Percentiles rank a stretch among this genome's conserved stretches.
Evolutionary conservation across 257 asterid species (phyloP).

Genomic region (Nicotiana otophora): DNA sequence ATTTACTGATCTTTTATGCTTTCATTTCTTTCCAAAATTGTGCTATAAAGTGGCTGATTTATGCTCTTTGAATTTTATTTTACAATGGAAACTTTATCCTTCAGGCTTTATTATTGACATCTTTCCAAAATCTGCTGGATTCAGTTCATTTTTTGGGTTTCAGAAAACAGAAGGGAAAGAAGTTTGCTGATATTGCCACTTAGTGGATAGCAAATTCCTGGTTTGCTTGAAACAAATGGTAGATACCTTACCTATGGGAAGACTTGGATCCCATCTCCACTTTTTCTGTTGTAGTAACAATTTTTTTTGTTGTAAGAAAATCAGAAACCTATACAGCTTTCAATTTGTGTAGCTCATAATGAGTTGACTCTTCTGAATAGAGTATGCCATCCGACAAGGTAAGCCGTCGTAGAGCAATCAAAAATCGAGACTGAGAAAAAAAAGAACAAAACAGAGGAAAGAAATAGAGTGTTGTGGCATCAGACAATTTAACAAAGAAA

Average conservation of each 20-base stretch:
- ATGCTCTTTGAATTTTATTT: neutral
- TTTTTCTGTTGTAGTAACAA: neutral
- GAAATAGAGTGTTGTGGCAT: neutral
- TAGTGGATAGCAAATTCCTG: neutral
- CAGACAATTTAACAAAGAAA: neutral
- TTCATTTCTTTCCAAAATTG: neutral
- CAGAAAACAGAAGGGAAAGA: neutral
- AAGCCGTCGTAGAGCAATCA: constrained; percentile 66
- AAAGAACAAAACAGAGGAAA: neutral
- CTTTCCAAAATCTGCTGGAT: neutral
- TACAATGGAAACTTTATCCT: neutral
- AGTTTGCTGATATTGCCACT: neutral
- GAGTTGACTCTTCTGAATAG: constrained; percentile 43
- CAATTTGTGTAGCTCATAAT: constrained; percentile 36
- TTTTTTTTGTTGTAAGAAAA: neutral
- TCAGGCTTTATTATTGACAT: neutral
- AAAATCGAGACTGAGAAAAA: constrained; percentile 61
- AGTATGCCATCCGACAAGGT: constrained; percentile 53
- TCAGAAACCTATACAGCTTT: constrained; percentile 32
- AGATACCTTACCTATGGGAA: neutral
- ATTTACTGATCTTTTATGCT: neutral
- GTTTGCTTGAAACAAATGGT: neutral
- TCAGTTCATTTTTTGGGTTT: neutral
- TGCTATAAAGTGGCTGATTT: neutral
- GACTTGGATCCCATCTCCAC: constrained; percentile 3